phyloP scores from a whole-genome alignment of 305 asterid species.

The Solanum hybrid region DNA sequence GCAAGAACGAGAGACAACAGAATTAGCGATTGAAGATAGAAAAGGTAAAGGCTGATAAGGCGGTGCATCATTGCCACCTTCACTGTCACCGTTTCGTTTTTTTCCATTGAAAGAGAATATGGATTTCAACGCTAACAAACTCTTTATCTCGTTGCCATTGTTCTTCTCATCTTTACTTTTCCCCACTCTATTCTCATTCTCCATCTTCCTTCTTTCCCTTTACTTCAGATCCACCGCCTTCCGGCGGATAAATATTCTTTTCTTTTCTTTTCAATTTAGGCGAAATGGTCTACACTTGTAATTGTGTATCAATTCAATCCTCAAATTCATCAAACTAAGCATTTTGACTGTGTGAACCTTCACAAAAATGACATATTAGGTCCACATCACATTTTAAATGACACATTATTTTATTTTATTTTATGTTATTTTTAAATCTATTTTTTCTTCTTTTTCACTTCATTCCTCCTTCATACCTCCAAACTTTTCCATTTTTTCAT shows the following conservation, averaged over 20 bases:
- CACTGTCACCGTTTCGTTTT: slow-evolving; percentile 13
- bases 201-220: not conserved
- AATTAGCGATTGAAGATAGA: slow-evolving; percentile 57
- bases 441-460: not conserved
- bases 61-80: slow-evolving; percentile 18
- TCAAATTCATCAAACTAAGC: not conserved
- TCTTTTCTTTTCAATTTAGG: not conserved
- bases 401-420: not conserved
- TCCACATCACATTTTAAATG: not conserved
- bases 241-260: not conserved
- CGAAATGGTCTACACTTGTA: not conserved
- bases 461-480: too few species aligned
- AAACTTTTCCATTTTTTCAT: too few species aligned
- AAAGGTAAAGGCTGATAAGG: slow-evolving; percentile 36
- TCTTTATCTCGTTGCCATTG: not conserved
- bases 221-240: not conserved
- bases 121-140: slow-evolving; percentile 25
- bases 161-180: not conserved
- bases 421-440: too few species aligned
- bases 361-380: not conserved
- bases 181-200: not conserved
- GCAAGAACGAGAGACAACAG: slow-evolving; percentile 63
- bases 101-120: slow-evolving; percentile 33
- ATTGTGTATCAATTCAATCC: too few species aligned
- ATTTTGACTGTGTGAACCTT: not conserved